Evolutionary conservation across 805 yeast genomes (phyloP).

Genomic region (Ogataea saltuana): DNA sequence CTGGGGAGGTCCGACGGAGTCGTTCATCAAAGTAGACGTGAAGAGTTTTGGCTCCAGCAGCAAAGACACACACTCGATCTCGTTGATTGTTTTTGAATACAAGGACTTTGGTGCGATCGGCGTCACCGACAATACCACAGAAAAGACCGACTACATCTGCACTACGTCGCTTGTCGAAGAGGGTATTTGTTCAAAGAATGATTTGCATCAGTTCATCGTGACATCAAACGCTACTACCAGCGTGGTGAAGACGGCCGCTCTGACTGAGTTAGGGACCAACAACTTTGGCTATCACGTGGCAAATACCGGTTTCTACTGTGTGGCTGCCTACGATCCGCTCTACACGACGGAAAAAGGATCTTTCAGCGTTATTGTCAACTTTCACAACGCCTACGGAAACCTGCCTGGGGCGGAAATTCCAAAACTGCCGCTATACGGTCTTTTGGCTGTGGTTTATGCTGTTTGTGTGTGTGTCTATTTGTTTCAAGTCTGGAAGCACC

Average conservation of each 20-base stretch:
- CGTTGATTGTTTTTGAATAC: conserved; percentile 81
- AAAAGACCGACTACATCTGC: conserved; percentile 65
- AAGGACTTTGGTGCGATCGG: conserved; percentile 75
- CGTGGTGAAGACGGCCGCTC: conserved; percentile 55
- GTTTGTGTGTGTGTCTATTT: conserved; percentile 80
- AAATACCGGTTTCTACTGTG: conserved; percentile 90
- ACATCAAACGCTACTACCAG: conserved; percentile 45
- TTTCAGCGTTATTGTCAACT: conserved; percentile 70
- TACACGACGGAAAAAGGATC: conserved; percentile 31
- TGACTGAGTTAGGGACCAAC: conserved; percentile 59
- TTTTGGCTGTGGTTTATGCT: conserved; percentile 79
- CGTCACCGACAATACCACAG: conserved; percentile 40
- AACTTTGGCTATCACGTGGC: conserved; percentile 63
- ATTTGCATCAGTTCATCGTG: conserved; percentile 66
- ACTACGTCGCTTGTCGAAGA: conserved; percentile 62
- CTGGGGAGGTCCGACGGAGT: conserved; percentile 79
- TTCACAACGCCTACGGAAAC: conserved; percentile 90
- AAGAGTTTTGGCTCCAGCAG: conserved; percentile 32
- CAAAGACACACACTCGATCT: conserved; percentile 46
- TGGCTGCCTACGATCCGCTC: conserved; percentile 61
- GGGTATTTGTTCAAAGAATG: conserved; percentile 53
- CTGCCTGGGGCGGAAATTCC: conserved; percentile 90
- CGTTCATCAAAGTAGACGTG: conserved; percentile 55
- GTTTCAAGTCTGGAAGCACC: conserved; percentile 80
- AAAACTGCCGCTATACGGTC: conserved; percentile 84